Evolutionary conservation across 257 asterid species (phyloP).

Genomic region (Orobanche coerulescens): DNA sequence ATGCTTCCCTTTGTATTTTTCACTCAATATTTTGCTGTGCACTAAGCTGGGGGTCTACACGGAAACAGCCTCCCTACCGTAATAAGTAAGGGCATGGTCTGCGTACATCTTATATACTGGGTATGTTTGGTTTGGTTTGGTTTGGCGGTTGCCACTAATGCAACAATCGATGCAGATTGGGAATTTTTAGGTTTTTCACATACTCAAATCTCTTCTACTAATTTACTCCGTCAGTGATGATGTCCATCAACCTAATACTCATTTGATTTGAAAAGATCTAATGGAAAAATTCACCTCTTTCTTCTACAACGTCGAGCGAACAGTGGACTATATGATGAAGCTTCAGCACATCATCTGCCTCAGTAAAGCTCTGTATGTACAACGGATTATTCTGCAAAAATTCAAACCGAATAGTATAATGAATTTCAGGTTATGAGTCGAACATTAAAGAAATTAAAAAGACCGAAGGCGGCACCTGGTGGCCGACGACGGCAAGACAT

Average conservation of each 20-base stretch:
- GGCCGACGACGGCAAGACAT: constrained; percentile 99
- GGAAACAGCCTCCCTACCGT: too few relatives aligned
- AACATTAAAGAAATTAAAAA: background rate
- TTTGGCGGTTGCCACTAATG: background rate
- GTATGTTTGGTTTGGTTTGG: too few relatives aligned
- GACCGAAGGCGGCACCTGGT: constrained; percentile 56
- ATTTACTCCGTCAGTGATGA: background rate
- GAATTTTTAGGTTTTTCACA: background rate
- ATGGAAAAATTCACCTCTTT: constrained; percentile 49
- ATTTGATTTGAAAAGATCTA: background rate
- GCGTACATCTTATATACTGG: too few relatives aligned
- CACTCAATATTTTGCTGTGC: too few relatives aligned
- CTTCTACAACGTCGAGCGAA: constrained; percentile 95
- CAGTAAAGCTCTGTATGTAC: constrained; percentile 90
- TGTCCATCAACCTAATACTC: constrained; percentile 10
- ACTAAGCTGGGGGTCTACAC: too few relatives aligned
- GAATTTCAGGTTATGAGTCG: background rate
- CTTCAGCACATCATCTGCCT: constrained; percentile 90
- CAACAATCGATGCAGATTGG: background rate
- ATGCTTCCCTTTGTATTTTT: too few relatives aligned
- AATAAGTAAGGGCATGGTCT: too few relatives aligned
- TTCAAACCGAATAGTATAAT: background rate
- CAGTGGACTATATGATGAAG: constrained; percentile 97
- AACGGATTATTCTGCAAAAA: constrained; percentile 82
- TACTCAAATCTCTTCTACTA: background rate